Conservation (phyloP, 169 alveolate genomes). For the Eimeria praecox region DNA sequence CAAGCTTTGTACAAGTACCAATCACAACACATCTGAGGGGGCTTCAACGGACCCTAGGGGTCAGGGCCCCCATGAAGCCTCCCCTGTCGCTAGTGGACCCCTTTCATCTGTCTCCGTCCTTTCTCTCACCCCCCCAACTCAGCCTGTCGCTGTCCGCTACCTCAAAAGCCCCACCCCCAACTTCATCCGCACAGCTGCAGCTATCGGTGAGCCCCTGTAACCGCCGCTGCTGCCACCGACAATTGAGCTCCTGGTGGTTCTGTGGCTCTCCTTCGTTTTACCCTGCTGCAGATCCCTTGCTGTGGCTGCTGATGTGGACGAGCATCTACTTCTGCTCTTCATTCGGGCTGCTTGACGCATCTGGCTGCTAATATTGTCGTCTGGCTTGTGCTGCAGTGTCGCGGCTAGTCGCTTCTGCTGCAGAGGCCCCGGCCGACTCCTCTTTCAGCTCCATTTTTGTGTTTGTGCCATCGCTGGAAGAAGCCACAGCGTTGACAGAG, state of each 20-base stretch:
- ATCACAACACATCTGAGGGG: background rate
- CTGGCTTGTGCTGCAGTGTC: slow-evolving; percentile 49
- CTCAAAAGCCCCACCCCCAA: slow-evolving; percentile 28
- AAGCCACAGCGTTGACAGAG: slow-evolving; percentile 22
- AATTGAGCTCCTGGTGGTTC: background rate
- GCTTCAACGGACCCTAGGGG: background rate
- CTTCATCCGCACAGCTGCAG: slow-evolving; percentile 47
- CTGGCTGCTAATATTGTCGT: background rate
- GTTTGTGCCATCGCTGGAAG: slow-evolving; percentile 40
- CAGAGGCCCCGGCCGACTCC: slow-evolving; percentile 10
- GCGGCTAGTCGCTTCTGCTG: slow-evolving; percentile 25
- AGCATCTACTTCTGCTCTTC: background rate
- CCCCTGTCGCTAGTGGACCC: background rate
- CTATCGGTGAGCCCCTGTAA: slow-evolving; percentile 50
- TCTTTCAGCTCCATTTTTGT: slow-evolving; percentile 34
- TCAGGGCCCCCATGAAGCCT: background rate
- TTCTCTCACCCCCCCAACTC: slow-evolving; percentile 35
- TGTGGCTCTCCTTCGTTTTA: background rate
- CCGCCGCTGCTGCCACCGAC: background rate
- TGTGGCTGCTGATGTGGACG: background rate
- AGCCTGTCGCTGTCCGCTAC: slow-evolving; percentile 60
- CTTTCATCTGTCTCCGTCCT: background rate
- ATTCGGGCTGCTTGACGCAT: background rate
- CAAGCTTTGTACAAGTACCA: background rate
- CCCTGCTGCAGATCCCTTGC: background rate